phyloP scores from a whole-genome alignment of 2,329 filamentous ascomycete species.

The Botrytis tulipae region DNA sequence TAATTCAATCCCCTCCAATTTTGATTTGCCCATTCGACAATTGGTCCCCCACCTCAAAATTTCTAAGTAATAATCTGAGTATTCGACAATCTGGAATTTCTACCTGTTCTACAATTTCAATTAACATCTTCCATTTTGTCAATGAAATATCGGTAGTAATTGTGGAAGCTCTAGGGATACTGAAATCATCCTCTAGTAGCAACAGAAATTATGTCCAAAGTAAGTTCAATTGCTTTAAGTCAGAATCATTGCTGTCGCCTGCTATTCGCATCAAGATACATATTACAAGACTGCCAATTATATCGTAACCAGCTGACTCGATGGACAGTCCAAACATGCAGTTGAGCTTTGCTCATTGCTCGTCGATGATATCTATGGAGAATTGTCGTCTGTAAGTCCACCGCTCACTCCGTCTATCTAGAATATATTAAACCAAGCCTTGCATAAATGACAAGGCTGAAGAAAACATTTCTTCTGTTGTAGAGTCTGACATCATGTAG shows the following conservation, averaged over 20 bases:
- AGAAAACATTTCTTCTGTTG: constrained; percentile 13
- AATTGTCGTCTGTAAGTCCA: constrained; percentile 79
- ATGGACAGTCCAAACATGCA: constrained; percentile 63
- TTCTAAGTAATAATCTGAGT: constrained; percentile 15
- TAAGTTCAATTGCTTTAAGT: constrained; percentile 43
- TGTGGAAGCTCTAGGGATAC: constrained; percentile 73
- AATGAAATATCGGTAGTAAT: constrained; percentile 60
- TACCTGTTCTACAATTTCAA: not conserved
- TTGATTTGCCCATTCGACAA: constrained; percentile 11
- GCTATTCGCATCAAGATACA: constrained; percentile 29
- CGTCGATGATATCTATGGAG: constrained; percentile 85
- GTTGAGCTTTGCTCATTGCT: constrained; percentile 88
- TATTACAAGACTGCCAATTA: not conserved
- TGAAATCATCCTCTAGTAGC: constrained; percentile 73
- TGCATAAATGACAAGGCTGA: constrained; percentile 21
- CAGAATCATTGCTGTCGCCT: constrained; percentile 22
- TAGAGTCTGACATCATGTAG: constrained; percentile 48
- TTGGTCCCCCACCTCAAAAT: constrained; percentile 22
- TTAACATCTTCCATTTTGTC: constrained; percentile 21
- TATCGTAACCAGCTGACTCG: not conserved
- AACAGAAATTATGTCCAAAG: constrained; percentile 52
- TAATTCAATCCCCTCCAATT: constrained; percentile 12
- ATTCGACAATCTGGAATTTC: constrained; percentile 17
- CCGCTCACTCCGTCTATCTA: constrained; percentile 5
- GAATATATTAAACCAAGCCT: constrained; percentile 4